Conservation (phyloP, 2,329 filamentous ascomycete genomes). For the Fusarium sublunatum region DNA sequence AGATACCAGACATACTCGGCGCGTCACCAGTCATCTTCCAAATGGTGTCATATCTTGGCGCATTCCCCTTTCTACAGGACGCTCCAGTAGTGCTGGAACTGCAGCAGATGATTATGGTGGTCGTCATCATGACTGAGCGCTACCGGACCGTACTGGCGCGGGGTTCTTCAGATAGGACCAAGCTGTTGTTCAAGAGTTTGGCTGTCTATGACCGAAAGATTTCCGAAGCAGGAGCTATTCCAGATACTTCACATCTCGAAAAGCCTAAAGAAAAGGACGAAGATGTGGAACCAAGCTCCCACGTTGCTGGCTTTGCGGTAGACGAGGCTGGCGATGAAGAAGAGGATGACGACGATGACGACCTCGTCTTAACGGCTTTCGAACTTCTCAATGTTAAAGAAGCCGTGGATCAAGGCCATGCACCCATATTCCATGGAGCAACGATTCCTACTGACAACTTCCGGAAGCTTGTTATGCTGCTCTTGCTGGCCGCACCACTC, state of each 20-base stretch:
- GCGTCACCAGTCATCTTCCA: constrained; percentile 77
- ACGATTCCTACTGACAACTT: constrained; percentile 81
- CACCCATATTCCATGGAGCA: constrained; percentile 66
- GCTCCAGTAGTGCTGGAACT: constrained; percentile 77
- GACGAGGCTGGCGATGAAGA: constrained; percentile 60
- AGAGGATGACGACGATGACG: constrained; percentile 65
- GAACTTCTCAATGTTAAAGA: constrained; percentile 74
- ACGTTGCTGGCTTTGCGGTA: constrained; percentile 58
- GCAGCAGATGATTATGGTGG: constrained; percentile 76
- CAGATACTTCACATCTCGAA: constrained; percentile 1
- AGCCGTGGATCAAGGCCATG: constrained; percentile 65
- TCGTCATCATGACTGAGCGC: constrained; percentile 77
- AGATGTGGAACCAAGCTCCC: constrained; percentile 16
- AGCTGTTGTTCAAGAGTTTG: constrained; percentile 76
- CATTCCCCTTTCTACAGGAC: constrained; percentile 78
- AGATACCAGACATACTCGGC: constrained; percentile 75
- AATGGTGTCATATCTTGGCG: constrained; percentile 76
- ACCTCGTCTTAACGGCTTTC: constrained; percentile 75
- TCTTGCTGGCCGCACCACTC: constrained; percentile 74
- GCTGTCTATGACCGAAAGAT: constrained; percentile 75
- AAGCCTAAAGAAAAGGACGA: constrained; percentile 22
- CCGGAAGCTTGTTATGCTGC: constrained; percentile 74
- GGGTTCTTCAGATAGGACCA: constrained; percentile 67
- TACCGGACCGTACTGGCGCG: constrained; percentile 72
- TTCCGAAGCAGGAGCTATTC: constrained; percentile 43